Percentiles rank a stretch among this genome's conserved stretches.
Conservation (phyloP, 352 stramenopile species). For the Pythium monospermum region DNA sequence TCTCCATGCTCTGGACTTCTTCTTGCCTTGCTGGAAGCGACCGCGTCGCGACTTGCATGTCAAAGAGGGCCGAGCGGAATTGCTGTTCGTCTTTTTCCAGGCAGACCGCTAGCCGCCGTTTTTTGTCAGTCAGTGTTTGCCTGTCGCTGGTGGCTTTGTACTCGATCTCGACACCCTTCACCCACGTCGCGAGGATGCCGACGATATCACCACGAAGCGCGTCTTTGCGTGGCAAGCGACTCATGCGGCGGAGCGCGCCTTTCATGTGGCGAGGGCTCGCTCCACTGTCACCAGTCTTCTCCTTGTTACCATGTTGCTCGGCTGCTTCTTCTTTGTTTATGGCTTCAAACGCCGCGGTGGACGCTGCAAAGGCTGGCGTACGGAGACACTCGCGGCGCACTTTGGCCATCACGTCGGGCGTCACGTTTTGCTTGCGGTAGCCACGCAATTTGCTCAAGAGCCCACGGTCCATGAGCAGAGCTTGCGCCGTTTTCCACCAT, state of each 20-base stretch:
- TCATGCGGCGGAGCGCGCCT: background rate
- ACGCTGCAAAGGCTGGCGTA: slow-evolving; percentile 34
- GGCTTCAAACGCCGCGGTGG: slow-evolving; percentile 21
- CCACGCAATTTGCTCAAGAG: slow-evolving; percentile 50
- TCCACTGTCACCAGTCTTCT: slow-evolving; percentile 11
- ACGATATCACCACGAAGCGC: slow-evolving; percentile 43
- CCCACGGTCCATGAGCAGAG: slow-evolving; percentile 73
- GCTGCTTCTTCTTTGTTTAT: slow-evolving; percentile 7
- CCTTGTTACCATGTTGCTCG: slow-evolving; percentile 8
- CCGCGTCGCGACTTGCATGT: slow-evolving; percentile 54
- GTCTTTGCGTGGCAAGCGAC: slow-evolving; percentile 24
- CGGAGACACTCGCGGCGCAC: slow-evolving; percentile 67
- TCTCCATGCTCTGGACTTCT: slow-evolving; percentile 40
- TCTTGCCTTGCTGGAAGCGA: slow-evolving; percentile 62
- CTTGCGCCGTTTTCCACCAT: slow-evolving; percentile 78
- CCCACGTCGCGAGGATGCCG: slow-evolving; percentile 53
- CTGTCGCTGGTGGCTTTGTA: slow-evolving; percentile 59
- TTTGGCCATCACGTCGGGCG: slow-evolving; percentile 71
- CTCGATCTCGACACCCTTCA: slow-evolving; percentile 70
- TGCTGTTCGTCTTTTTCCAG: slow-evolving; percentile 30
- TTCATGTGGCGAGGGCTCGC: background rate
- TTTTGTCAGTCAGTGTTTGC: slow-evolving; percentile 48
- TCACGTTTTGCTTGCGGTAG: slow-evolving; percentile 44
- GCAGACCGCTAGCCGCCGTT: slow-evolving; percentile 38
- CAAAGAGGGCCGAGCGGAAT: slow-evolving; percentile 40